Evolutionary conservation across 179 eudicot species (phyloP).

Genomic region (Beta lomatogona): DNA sequence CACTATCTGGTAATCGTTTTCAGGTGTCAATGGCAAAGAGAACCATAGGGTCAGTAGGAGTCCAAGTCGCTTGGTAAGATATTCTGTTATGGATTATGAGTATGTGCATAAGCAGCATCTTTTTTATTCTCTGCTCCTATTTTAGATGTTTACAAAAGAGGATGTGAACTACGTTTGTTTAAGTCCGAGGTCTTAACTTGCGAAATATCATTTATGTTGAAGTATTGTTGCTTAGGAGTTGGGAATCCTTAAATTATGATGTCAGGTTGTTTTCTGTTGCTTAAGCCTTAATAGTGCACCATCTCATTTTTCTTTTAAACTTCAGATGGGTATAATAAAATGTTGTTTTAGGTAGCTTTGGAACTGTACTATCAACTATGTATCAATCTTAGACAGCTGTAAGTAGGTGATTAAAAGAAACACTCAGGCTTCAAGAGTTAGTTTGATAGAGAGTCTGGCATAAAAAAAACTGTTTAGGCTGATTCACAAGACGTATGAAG

Average conservation of each 20-base stretch:
- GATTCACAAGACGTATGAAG: background rate
- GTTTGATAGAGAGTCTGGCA: background rate
- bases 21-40: conserved; percentile 97
- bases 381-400: background rate
- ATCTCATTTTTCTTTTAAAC: background rate
- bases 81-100: background rate
- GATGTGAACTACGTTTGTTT: background rate
- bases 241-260: background rate
- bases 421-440: background rate
- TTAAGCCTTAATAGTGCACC: background rate
- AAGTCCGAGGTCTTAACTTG: background rate
- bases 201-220: background rate
- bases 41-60: conserved; percentile 80
- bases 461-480: background rate
- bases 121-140: background rate
- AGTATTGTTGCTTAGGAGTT: background rate
- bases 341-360: background rate
- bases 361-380: no score
- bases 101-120: background rate
- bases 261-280: background rate
- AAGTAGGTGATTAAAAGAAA: background rate
- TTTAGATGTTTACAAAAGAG: background rate
- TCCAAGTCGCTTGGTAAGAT: conserved; percentile 81
- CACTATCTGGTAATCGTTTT: conserved; percentile 21
- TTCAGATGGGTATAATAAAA: background rate